Conservation (phyloP, 768 basidiomycete genomes). For the Piloderma croceum region DNA sequence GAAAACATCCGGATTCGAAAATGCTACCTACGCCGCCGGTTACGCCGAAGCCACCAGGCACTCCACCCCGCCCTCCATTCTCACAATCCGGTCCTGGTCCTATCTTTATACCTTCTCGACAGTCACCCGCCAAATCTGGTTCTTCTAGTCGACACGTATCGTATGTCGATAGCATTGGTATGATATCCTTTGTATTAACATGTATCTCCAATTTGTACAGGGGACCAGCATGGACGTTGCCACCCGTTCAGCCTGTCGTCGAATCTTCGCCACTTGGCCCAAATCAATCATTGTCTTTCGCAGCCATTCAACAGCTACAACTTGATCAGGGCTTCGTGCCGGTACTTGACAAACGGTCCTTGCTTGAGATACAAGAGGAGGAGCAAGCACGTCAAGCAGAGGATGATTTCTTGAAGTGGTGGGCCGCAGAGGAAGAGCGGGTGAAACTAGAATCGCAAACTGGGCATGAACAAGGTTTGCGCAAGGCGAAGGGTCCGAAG, state of each 20-base stretch:
- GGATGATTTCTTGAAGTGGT: conserved; percentile 84
- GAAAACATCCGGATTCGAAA: too few relatives aligned
- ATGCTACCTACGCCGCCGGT: too few relatives aligned
- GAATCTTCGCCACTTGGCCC: conserved; percentile 25
- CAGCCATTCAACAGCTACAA: conserved; percentile 81
- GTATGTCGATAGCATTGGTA: too few relatives aligned
- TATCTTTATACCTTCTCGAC: conserved; percentile 55
- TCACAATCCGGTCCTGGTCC: conserved; percentile 50
- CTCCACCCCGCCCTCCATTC: too few relatives aligned
- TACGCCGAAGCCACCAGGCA: too few relatives aligned
- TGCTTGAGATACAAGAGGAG: conserved; percentile 84
- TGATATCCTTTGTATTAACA: too few relatives aligned
- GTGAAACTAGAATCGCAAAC: conserved; percentile 46
- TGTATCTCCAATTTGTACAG: too few relatives aligned
- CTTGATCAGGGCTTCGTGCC: conserved; percentile 42
- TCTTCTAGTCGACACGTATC: conserved; percentile 38
- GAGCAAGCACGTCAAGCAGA: conserved; percentile 63
- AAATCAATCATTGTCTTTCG: conserved; percentile 49
- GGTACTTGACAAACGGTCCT: conserved; percentile 51
- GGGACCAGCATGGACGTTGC: conserved; percentile 57
- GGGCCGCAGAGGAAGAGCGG: conserved; percentile 77
- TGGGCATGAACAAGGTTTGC: not conserved
- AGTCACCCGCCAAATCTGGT: conserved; percentile 26
- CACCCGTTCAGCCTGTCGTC: conserved; percentile 45
- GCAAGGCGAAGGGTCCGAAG: not conserved